phyloP scores from a whole-genome alignment of 2,329 filamentous ascomycete genomes.

The Juglanconis sp. region DNA sequence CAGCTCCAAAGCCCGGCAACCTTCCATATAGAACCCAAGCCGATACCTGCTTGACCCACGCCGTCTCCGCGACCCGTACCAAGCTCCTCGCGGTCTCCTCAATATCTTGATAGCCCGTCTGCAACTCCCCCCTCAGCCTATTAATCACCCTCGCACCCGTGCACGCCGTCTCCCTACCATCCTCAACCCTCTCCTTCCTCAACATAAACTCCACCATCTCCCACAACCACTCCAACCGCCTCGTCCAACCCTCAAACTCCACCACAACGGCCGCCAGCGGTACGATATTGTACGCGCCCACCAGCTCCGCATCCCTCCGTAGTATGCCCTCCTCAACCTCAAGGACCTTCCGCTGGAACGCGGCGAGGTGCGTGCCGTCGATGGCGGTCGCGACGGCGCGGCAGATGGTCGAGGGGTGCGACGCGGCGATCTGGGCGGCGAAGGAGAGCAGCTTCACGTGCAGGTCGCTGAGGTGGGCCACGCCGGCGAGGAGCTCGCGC shows the following conservation, averaged over 20 bases:
- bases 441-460: slow-evolving; percentile 70
- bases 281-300: slow-evolving; percentile 91
- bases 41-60: slow-evolving; percentile 86
- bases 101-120: slow-evolving; percentile 86
- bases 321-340: slow-evolving; percentile 80
- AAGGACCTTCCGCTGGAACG: slow-evolving; percentile 80
- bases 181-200: slow-evolving; percentile 24
- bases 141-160: slow-evolving; percentile 75
- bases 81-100: slow-evolving; percentile 72
- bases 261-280: slow-evolving; percentile 80
- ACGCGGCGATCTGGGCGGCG: slow-evolving; percentile 63
- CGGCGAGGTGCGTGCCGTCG: slow-evolving; percentile 67
- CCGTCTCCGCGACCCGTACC: slow-evolving; percentile 75
- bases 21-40: slow-evolving; percentile 90
- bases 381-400: slow-evolving; percentile 82
- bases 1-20: slow-evolving; percentile 69
- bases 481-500: slow-evolving; percentile 72
- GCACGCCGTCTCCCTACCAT: slow-evolving; percentile 36
- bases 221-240: slow-evolving; percentile 84
- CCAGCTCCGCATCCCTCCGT: slow-evolving; percentile 69
- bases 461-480: slow-evolving; percentile 73
- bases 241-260: slow-evolving; percentile 84
- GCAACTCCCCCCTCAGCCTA: slow-evolving; percentile 68
- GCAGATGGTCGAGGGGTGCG: slow-evolving; percentile 78
- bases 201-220: slow-evolving; percentile 68